Evolutionary conservation across 768 basidiomycete species (phyloP), one percentile per base, ranked within the genome.

Genomic region (Leccinum subtestaceum): DNA sequence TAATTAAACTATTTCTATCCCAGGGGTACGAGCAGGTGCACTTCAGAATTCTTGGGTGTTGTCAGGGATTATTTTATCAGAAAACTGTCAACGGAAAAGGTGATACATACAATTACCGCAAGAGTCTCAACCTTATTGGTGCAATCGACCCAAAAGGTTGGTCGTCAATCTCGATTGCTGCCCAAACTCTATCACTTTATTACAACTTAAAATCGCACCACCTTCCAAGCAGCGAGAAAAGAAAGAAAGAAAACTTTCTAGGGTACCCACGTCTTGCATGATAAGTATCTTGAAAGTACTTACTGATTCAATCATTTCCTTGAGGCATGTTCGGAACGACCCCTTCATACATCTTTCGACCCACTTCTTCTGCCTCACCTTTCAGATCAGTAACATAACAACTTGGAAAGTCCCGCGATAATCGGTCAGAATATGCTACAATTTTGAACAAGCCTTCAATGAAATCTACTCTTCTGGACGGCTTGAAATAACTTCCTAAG

Each of bases 181-280:
- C 52, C 67, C 66, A 72, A 81, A 80, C 76, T 77, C 80, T 80
- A 80, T 77, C 75, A 80, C 80, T 77, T 75, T 80, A 80, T 75
- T 80, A 74, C 80, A 80, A 79, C 78, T 74, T 73, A 78, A 77
- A 77, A 75, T 70, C 36, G 52, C 67, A 62, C 46, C 57, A n/a
- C 55, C 61, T 56, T 34, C 40, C 61, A 49, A 58, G 60, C 49
- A 40, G 50, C 45, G 31, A 61, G 4, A 32, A 55, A 29, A 52
- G 52, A 58, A 31, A 31, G 5, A 34, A 6, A 29, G 29, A 29
- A 34, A 34, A 34, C 27, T 54, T 34, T 4, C 8, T 12, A 12
- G 40, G 40, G 40, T 21, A 47, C 51, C 31, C 56, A 58, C 55
- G 9, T 57, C 21, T n/a, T 34, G 17, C 25, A 51, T 5, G 32